Evolutionary conservation across 2,329 filamentous ascomycete genomes (phyloP).

Genomic region (Neopestalotiopsis clavispora): DNA sequence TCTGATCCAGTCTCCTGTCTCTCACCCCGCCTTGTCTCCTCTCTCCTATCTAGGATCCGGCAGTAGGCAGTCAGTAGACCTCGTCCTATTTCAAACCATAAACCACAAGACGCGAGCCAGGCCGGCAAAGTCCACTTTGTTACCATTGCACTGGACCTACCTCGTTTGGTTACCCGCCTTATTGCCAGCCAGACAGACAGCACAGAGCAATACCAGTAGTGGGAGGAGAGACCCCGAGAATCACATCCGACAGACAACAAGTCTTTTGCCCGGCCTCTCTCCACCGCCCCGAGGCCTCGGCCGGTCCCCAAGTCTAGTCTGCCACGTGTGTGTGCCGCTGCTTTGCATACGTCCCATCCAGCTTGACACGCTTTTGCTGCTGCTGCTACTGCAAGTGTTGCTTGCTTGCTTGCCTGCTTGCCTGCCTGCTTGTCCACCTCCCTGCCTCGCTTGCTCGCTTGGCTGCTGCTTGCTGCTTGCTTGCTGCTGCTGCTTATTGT

Average conservation of each 20-base stretch:
- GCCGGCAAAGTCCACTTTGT: background rate
- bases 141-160: background rate
- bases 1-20: background rate
- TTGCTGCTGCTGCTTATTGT: background rate
- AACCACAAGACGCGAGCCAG: background rate
- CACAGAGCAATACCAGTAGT: no score
- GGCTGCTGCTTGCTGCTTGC: background rate
- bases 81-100: background rate
- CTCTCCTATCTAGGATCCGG: background rate
- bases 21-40: background rate
- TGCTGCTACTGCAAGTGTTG: background rate
- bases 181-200: no score
- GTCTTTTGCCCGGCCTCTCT: background rate
- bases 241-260: background rate
- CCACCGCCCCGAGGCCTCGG: background rate
- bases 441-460: background rate
- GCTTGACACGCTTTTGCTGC: background rate
- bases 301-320: background rate
- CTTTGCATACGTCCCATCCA: background rate
- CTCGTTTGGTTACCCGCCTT: no score
- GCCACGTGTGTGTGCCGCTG: background rate
- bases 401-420: background rate
- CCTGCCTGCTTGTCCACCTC: background rate
- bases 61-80: background rate
- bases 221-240: background rate